phyloP scores from a whole-genome alignment of 2,329 filamentous ascomycete genomes.

The Ceratocystis destructans region DNA sequence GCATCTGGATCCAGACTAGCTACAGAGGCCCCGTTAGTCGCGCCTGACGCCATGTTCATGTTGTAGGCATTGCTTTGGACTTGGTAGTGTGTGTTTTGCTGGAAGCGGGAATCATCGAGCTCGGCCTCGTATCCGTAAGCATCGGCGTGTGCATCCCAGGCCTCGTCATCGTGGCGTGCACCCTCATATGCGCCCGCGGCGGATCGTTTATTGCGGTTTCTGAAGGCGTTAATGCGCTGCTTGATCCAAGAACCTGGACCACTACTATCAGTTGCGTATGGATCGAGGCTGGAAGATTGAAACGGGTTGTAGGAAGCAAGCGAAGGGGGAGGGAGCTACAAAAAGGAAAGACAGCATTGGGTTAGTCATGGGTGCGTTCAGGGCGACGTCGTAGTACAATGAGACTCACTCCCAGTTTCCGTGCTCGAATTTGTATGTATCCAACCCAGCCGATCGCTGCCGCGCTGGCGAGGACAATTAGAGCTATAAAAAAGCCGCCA shows the following conservation, averaged over 20 bases:
- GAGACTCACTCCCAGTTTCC: conserved; percentile 50
- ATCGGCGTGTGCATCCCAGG: conserved; percentile 66
- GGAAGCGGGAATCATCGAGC: conserved; percentile 13
- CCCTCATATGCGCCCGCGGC: conserved; percentile 60
- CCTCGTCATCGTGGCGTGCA: conserved; percentile 50
- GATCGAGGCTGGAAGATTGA: conserved; percentile 36
- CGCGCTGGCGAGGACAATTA: conserved; percentile 47
- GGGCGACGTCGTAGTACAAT: neutral
- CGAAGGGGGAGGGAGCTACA: conserved; percentile 54
- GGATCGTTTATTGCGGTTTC: conserved; percentile 50
- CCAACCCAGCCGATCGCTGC: conserved; percentile 52
- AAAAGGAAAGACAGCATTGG: neutral
- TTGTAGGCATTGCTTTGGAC: conserved; percentile 33
- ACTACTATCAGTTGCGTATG: conserved; percentile 30
- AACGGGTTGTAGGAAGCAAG: conserved; percentile 61
- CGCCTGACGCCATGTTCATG: conserved; percentile 34
- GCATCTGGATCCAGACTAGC: conserved; percentile 17
- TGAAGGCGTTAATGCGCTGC: conserved; percentile 49
- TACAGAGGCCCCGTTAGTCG: conserved; percentile 25
- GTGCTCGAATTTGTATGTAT: conserved; percentile 59
- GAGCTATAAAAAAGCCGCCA: conserved; percentile 58
- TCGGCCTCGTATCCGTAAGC: conserved; percentile 35
- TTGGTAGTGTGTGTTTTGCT: conserved; percentile 19
- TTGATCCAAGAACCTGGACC: conserved; percentile 62
- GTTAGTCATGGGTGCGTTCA: neutral